Base-by-base conservation (phyloP, 257 asterid genomes). In the Rauvolfia tetraphylla region DNA sequence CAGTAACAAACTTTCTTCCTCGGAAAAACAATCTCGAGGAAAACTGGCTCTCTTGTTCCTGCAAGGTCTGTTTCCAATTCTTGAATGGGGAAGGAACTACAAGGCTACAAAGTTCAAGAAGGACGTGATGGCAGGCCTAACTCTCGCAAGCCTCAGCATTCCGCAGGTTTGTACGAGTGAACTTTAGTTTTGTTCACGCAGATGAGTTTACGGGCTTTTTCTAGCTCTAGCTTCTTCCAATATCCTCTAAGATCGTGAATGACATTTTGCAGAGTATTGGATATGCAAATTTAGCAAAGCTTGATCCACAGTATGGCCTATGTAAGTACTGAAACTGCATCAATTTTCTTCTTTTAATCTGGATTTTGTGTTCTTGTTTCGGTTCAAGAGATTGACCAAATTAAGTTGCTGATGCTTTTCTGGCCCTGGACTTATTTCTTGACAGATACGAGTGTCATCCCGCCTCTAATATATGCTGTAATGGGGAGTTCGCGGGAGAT, bases 81-180 rank as follows among this genome's bases (percentile, higher is more conserved):
- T 91, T 5, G 82, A 85, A 75, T 92, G 97, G 98, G 96, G 93
- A 15, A 85, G 80, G 75, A 75, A 80, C 49, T 92, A 92, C 49
- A 86, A 82, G 73, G 87, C 85, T 65, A 36, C 93, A 0, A 92
- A 81, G 79, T 89, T 92, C 76, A 92, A 91, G 91, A 83, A 84
- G 20, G 98, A 92, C 76, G 48, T 92, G 53, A 76, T 92, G 89
- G 97, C 98, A 53, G 98, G 98, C 76, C 79, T 92, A 58, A 89
- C 98, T 72, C 97, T 92, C 27, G 98, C 98, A 77, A 92, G 98
- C 38, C 97, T 92, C 74, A 83, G 93, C 84, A 91, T 92, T 81
- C 98, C 98, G 75, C 98, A 92, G 94, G 97, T 90, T 58, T 1
- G 18, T 15, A 25, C 34, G 22, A 44, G 49, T 44, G 49, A 44